Evolutionary conservation across 345 rosid species (phyloP).

Genomic region (Theobroma cacao): DNA sequence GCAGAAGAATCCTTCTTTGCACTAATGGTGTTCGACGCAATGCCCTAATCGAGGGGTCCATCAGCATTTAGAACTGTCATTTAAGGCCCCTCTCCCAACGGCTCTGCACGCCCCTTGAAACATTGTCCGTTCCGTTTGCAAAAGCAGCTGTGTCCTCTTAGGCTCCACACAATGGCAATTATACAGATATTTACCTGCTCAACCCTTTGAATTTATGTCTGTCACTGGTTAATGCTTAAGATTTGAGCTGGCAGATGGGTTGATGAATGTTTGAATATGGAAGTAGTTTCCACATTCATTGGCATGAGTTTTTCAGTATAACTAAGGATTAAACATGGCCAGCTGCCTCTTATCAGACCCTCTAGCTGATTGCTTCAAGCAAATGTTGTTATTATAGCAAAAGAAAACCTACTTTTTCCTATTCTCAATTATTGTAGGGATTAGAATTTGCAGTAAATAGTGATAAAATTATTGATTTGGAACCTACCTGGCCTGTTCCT

Average conservation of each 20-base stretch:
- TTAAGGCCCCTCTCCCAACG: not conserved
- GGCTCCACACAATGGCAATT: not conserved
- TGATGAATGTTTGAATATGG: not conserved
- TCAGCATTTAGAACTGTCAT: not conserved
- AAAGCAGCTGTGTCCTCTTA: not conserved
- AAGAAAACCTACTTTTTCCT: not conserved
- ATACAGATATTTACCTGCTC: not conserved
- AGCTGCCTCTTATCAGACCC: not conserved
- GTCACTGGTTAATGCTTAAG: not conserved
- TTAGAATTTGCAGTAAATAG: not conserved
- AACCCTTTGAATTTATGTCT: not conserved
- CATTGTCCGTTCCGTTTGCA: not conserved
- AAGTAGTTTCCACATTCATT: not conserved
- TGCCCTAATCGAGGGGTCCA: conserved; percentile 28
- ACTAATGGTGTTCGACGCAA: conserved; percentile 13
- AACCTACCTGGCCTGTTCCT: no score
- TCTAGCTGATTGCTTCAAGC: no score
- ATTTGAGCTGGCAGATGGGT: not conserved
- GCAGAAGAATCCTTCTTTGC: not conserved
- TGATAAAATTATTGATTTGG: no score
- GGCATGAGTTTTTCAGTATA: not conserved
- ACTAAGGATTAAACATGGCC: not conserved
- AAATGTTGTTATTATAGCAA: not conserved
- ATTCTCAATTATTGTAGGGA: not conserved
- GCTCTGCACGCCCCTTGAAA: not conserved